Base-by-base conservation (phyloP, 805 yeast genomes). In the Saccharomyces eubayanus region DNA sequence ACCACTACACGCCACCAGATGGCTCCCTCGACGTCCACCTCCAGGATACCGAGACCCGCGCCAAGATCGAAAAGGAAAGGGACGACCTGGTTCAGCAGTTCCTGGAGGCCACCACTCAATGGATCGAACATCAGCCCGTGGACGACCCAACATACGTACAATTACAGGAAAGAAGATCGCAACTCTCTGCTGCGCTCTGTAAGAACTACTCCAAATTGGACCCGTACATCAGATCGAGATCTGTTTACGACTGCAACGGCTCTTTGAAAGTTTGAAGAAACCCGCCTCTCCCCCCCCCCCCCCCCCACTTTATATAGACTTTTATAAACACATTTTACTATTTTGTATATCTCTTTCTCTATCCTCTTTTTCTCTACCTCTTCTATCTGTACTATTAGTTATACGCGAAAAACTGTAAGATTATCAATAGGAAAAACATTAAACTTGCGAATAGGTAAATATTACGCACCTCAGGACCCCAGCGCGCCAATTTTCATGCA, bases 241-340 rank as follows among this genome's bases (percentile, higher is more conserved):
- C 90, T 43, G 73, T 83, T 45, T 88, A 82, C 64, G 99, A 94
- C 70, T 80, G 96, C 62, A 74, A 78, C 53, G 91, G 94, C n/a
- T 58, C 70, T 27, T 67, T 82, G 54, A 59, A 63, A 41, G 52
- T 65, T 21, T 64, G 54, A 53, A 29, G n/a, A 31, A 27, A n/a
- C 4, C 5, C 20, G 24, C 31, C 11, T 5, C 49, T 6, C 31
- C 12, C 14, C 4, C 5, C 20, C 14, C 31, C 11, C 2, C 49
- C 3, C 31, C 12, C 14, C 31, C 43, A 36, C 16, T 16, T 21
- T 36, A 11, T 36, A 36, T 36, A 36, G 43, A 36, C 43, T 16
- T 36, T 36, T 36, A 36, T 36, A 16, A 36, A 36, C 16, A 36
- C 24, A 36, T 36, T 36, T 21, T 16, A 16, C 10, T 16, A 16